Evolutionary conservation across 345 rosid species (phyloP), one percentile per base, ranked within the genome.

Genomic region (Hirschfeldia incana): DNA sequence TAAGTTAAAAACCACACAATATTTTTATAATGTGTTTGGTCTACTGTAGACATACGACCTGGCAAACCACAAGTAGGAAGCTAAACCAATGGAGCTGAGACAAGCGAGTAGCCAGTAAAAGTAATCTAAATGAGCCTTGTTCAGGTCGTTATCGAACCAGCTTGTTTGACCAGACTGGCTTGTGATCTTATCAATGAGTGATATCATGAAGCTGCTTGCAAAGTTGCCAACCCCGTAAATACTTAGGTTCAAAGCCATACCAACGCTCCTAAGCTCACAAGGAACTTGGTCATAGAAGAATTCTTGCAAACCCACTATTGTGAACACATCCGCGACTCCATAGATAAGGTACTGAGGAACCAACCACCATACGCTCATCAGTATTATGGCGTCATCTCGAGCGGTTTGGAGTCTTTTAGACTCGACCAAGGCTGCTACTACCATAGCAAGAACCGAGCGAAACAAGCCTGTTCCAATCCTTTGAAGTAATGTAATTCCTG

Each of bases 271-370:
- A 44, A 88, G 55, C 73, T 85, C 88, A 29, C 36, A 72, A 8
- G 91, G 86, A 49, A 86, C 85, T 71, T 89, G 91, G 74, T 84
- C 87, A 13, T 87, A 89, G 83, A 89, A 87, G 62, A 87, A 87
- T 68, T 87, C 93, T 58, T 87, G 89, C 33, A 87, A 72, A 65
- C 91, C 93, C 49, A 85, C 85, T 59, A 79, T 58, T n/a, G 90
- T 80, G 68, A 89, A 87, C 21, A 70, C 86, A 6, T 83, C 65
- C 0, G 84, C 27, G 57, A 79, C 42, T 6, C 85, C 86, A 15
- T 0, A 64, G 3, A 85, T 1, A 1, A 81, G 5, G 12, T 83
- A 81, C 7, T 81, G 83, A 7, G 86, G 86, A 75, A 76, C 68
- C 61, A 85, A 61, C 86, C 88, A 85, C 79, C 78, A 83, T 5